Evolutionary conservation across 352 stramenopile genomes (phyloP).

Genomic region (Phytophthora brassicae): DNA sequence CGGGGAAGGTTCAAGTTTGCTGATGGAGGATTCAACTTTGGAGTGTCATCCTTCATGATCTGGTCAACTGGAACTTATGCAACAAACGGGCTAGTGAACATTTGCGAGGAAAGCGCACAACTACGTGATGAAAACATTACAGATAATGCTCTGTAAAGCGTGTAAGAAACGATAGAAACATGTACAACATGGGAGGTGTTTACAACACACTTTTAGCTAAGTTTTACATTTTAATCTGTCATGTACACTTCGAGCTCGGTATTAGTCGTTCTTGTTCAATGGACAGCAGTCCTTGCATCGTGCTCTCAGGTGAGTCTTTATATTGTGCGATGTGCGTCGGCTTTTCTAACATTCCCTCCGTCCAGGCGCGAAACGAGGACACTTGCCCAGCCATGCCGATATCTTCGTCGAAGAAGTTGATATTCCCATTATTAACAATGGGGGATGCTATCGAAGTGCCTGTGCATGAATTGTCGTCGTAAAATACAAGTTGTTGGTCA

Average conservation of each 20-base stretch:
- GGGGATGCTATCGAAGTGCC: neutral
- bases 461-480: neutral
- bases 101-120: slow-evolving; percentile 13
- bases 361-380: neutral
- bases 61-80: slow-evolving; percentile 16
- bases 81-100: slow-evolving; percentile 17
- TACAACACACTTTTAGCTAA: no score
- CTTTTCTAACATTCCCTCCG: neutral
- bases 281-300: neutral
- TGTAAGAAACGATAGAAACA: neutral
- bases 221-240: neutral
- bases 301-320: neutral
- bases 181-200: neutral
- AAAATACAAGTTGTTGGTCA: neutral
- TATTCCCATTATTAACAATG: neutral
- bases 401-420: slow-evolving; percentile 1
- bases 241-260: neutral
- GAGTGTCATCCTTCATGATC: slow-evolving; percentile 23
- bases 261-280: neutral
- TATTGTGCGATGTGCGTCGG: neutral
- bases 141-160: neutral
- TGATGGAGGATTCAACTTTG: slow-evolving; percentile 18
- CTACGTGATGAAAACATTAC: neutral
- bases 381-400: neutral
- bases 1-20: slow-evolving; percentile 5